A percentile compares a stretch with the other conserved stretches of the same genome.
Evolutionary conservation across 2,329 filamentous ascomycete species (phyloP).

Genomic region (Keithomyces neogunnii): DNA sequence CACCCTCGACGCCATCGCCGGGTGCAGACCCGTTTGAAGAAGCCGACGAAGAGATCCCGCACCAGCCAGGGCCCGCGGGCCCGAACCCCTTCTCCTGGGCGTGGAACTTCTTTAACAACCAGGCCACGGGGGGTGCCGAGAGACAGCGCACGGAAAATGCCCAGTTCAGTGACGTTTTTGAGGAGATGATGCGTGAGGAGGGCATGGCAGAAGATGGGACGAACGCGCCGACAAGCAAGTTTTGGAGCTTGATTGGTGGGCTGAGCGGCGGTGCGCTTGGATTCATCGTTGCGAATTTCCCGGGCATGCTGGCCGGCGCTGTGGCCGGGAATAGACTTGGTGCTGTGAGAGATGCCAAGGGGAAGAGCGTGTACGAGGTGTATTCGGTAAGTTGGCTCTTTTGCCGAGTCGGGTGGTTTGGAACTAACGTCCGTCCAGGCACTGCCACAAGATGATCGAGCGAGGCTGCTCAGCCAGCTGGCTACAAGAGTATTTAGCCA

Average conservation of each 20-base stretch:
- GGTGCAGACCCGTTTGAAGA: conserved; percentile 38
- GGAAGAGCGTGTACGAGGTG: conserved; percentile 91
- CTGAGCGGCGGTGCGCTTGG: conserved; percentile 83
- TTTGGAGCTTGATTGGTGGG: conserved; percentile 83
- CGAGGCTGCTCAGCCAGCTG: conserved; percentile 72
- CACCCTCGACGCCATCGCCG: conserved; percentile 11
- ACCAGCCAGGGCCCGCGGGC: conserved; percentile 29
- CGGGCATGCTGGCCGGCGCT: conserved; percentile 79
- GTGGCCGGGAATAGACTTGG: conserved; percentile 91
- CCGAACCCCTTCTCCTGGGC: conserved; percentile 67
- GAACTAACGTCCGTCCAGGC: conserved; percentile 40
- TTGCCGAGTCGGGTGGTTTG: background rate
- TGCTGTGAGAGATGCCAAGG: conserved; percentile 77
- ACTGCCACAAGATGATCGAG: conserved; percentile 73
- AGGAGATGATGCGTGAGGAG: conserved; percentile 85
- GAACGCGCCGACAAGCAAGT: conserved; percentile 55
- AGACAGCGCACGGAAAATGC: conserved; percentile 54
- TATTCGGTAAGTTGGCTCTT: conserved; percentile 50
- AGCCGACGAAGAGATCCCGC: conserved; percentile 31
- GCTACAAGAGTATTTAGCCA: conserved; percentile 82
- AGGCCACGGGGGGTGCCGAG: conserved; percentile 20
- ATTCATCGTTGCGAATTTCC: conserved; percentile 90
- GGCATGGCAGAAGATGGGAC: conserved; percentile 66
- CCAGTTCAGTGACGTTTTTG: conserved; percentile 82
- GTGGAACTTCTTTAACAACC: conserved; percentile 49